A percentile compares a stretch with the other conserved stretches of the same genome.
Evolutionary conservation across 179 eudicot genomes (phyloP).

Genomic region (Actinidia arguta): DNA sequence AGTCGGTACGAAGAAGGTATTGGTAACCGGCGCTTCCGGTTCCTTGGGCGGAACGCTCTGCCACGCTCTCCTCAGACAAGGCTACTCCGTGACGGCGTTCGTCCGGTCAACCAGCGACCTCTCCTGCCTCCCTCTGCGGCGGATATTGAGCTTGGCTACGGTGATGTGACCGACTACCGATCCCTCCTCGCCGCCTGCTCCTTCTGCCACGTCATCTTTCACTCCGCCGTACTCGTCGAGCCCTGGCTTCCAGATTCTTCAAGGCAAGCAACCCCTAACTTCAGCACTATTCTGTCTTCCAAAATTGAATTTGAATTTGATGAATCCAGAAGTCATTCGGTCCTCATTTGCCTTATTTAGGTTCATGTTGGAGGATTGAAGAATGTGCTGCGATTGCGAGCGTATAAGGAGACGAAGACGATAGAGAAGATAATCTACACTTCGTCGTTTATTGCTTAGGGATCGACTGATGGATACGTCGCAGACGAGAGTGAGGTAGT

Average conservation of each 20-base stretch:
- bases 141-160: constrained; percentile 61
- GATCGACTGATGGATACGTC: constrained; percentile 75
- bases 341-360: constrained; percentile 30
- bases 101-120: constrained; percentile 77
- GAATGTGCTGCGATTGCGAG: constrained; percentile 81
- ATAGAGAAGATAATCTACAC: constrained; percentile 87
- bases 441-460: constrained; percentile 90
- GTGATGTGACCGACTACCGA: constrained; percentile 72
- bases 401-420: constrained; percentile 52
- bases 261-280: constrained; percentile 34
- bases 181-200: constrained; percentile 73
- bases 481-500: constrained; percentile 83
- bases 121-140: constrained; percentile 52
- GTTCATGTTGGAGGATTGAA: constrained; percentile 92
- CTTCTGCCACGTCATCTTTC: constrained; percentile 70
- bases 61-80: constrained; percentile 57
- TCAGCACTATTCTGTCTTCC: background rate
- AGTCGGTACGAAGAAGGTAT: constrained; percentile 31
- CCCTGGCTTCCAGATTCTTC: constrained; percentile 89
- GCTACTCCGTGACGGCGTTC: constrained; percentile 84
- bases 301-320: background rate
- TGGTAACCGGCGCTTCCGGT: constrained; percentile 98
- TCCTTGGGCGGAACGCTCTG: constrained; percentile 87
- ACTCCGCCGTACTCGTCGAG: constrained; percentile 91
- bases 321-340: too few species aligned